These are phyloP conservation scores for Pisolithus tinctorius DNA, from an alignment of 768 basidiomycete genomes.

Conservation along the genomic window DNA sequence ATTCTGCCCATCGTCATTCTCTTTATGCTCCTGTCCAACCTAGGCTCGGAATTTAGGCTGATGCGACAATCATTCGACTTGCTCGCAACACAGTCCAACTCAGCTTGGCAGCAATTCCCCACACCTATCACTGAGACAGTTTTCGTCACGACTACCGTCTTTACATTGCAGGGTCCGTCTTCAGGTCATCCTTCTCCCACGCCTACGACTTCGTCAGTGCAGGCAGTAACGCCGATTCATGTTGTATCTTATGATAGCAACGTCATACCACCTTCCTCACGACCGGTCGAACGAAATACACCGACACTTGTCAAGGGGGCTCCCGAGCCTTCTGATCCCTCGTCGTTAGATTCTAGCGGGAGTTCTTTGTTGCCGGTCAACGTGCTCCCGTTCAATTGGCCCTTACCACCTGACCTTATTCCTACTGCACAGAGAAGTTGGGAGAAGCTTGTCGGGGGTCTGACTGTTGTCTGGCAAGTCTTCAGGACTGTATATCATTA, in stretches of 20 bases:
- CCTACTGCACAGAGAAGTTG: conserved; percentile 16
- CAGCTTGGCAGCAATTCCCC: conserved; percentile 4
- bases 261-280: conserved; percentile 3
- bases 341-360: conserved; percentile 7
- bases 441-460: conserved; percentile 21
- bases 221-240: conserved; percentile 7
- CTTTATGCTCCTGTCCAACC: conserved; percentile 16
- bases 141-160: conserved; percentile 24
- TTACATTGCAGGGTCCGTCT: conserved; percentile 7
- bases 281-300: conserved; percentile 6
- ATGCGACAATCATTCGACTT: conserved; percentile 21
- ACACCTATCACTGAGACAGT: conserved; percentile 18
- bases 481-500: conserved; percentile 28
- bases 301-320: conserved; percentile 1
- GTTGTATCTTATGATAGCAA: conserved; percentile 1
- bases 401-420: conserved; percentile 20
- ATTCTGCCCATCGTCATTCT: conserved; percentile 12
- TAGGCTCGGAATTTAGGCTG: conserved; percentile 21
- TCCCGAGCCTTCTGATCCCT: conserved; percentile 9
- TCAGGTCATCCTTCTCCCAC: neutral
- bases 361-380: conserved; percentile 16
- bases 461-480: conserved; percentile 24
- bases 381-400: conserved; percentile 23
- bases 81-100: conserved; percentile 4
- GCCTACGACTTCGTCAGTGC: conserved; percentile 1